These are phyloP conservation scores for Tolypocladium nubicola DNA, from an alignment of 2,329 filamentous ascomycete species.

Conservation along the genomic window DNA sequence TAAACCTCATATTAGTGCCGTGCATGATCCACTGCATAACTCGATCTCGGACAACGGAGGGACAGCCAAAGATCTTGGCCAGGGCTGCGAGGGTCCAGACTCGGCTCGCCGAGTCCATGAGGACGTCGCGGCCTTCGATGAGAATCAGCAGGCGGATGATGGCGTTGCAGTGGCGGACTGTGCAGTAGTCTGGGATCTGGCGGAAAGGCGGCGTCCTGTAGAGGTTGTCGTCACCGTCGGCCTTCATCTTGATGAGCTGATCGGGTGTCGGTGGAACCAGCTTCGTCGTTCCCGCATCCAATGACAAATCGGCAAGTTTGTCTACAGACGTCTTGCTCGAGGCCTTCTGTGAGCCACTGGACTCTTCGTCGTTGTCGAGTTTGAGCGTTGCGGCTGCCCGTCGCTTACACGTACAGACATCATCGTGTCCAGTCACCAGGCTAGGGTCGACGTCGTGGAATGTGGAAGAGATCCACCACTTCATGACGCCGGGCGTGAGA, in stretches of 20 bases:
- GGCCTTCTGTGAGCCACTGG: background rate
- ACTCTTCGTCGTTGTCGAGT: background rate
- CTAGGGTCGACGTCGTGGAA: conserved; percentile 20
- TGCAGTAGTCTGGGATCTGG: conserved; percentile 48
- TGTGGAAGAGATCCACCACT: conserved; percentile 37
- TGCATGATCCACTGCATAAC: conserved; percentile 50
- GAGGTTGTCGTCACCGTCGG: conserved; percentile 5
- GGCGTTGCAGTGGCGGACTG: conserved; percentile 49
- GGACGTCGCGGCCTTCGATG: conserved; percentile 42
- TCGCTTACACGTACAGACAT: conserved; percentile 23
- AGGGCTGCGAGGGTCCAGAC: conserved; percentile 57
- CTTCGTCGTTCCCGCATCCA: background rate
- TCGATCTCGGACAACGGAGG: conserved; percentile 31
- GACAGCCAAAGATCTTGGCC: conserved; percentile 47
- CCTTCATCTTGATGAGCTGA: conserved; percentile 12
- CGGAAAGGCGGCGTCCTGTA: conserved; percentile 20
- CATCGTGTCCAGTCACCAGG: conserved; percentile 29
- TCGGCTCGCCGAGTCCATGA: conserved; percentile 54
- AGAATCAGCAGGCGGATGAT: conserved; percentile 53
- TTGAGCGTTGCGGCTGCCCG: background rate
- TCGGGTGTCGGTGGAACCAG: conserved; percentile 2
- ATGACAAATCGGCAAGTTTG: background rate
- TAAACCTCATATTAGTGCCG: conserved; percentile 42
- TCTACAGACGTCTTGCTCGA: background rate
- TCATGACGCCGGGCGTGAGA: conserved; percentile 41